Evolutionary conservation across 139 green algal species (phyloP), one percentile per base, ranked within the genome.

Genomic region (Microglena sp.): DNA sequence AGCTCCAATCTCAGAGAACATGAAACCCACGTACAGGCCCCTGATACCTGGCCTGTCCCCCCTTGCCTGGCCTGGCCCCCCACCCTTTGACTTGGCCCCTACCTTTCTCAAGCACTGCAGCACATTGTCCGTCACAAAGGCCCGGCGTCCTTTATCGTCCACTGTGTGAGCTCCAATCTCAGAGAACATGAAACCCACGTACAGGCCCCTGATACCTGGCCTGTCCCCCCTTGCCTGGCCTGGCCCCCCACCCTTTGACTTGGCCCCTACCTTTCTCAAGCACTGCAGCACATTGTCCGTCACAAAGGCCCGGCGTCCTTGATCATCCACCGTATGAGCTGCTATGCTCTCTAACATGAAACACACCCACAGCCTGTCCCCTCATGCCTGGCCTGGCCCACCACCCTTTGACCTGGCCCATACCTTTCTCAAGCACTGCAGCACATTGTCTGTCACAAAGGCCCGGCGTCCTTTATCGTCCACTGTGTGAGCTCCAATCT

Each of bases 351-450:
- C n/a, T n/a, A n/a, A n/a, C n/a, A n/a, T n/a, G n/a, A n/a, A n/a
- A n/a, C n/a, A n/a, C n/a, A n/a, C n/a, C n/a, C n/a, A n/a, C n/a
- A n/a, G n/a, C n/a, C n/a, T n/a, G n/a, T n/a, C n/a, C n/a, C n/a
- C n/a, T n/a, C n/a, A n/a, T n/a, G n/a, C n/a, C n/a, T n/a, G n/a
- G n/a, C n/a, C n/a, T n/a, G n/a, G 76, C 76, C 61, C 84, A 72
- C 21, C n/a, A n/a, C n/a, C n/a, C n/a, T n/a, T n/a, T n/a, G n/a
- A n/a, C n/a, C n/a, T n/a, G n/a, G n/a, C n/a, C n/a, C n/a, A n/a
- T n/a, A 87, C 85, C 81, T 97, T 97, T 40, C 92, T 69, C 55
- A 98, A 77, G 58, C 86, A 73, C 4, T 86, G 68, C 35, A 96
- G 65, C 2, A 86, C 78, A 54, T 86, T 77, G 15, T 70, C 64